Percentiles rank a stretch among this genome's conserved stretches.
These are phyloP conservation scores for Neonectria coccinea DNA, from an alignment of 2,329 filamentous ascomycete species.

Conservation along the genomic window DNA sequence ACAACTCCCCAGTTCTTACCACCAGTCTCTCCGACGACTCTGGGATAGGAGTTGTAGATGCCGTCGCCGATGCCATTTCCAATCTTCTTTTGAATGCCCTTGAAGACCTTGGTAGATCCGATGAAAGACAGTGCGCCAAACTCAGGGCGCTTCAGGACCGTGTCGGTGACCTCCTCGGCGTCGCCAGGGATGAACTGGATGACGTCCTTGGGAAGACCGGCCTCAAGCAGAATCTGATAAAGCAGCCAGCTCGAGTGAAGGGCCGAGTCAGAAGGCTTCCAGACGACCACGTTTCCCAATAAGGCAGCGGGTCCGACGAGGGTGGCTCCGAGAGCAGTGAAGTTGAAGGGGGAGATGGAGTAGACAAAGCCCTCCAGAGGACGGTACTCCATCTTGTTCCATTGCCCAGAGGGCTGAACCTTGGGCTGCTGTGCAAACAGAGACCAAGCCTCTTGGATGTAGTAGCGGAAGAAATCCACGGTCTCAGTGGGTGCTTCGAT, in stretches of 20 bases:
- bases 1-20: conserved; percentile 67
- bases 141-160: conserved; percentile 50
- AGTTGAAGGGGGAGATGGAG: conserved; percentile 57
- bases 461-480: conserved; percentile 52
- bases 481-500: conserved; percentile 36
- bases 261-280: conserved; percentile 53
- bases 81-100: conserved; percentile 47
- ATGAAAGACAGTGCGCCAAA: conserved; percentile 54
- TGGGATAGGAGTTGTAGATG: conserved; percentile 51
- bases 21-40: conserved; percentile 63
- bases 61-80: conserved; percentile 49
- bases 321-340: conserved; percentile 55
- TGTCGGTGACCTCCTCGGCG: conserved; percentile 50
- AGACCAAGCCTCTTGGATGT: conserved; percentile 36
- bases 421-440: conserved; percentile 31
- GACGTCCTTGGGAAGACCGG: conserved; percentile 53
- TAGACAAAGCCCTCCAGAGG: conserved; percentile 58
- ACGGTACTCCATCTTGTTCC: conserved; percentile 49
- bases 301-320: conserved; percentile 51
- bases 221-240: conserved; percentile 55
- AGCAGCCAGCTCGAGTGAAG: conserved; percentile 52
- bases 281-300: conserved; percentile 56
- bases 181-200: conserved; percentile 55
- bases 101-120: conserved; percentile 55
- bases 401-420: conserved; percentile 22